Base-by-base conservation (phyloP, 176 grass and related monocot species). In the Melocanna baccifera region DNA sequence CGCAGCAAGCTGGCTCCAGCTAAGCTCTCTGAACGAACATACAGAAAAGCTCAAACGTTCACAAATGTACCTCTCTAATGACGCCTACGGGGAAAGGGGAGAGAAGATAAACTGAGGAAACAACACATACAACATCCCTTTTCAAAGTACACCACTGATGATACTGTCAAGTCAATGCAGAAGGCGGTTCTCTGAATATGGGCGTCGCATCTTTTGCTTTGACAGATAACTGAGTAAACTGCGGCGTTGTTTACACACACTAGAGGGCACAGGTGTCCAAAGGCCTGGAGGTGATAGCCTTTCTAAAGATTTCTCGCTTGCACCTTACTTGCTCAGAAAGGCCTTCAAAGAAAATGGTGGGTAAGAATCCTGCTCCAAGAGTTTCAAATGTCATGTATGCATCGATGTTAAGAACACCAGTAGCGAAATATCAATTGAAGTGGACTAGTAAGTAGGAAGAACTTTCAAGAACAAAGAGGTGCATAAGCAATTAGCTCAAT, bases 281-380 rank as follows among this genome's bases (percentile, higher is more conserved):
- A 50, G 43, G 29, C 2, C 53, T 70, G 63, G 28, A 65, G 63
- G 26, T 73, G 40, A 51, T 45, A 23, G 18, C 22, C 19, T 83
- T 84, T 71, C 50, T 45, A 39, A 55, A 63, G 57, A 72, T 59
- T 40, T 12, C 62, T 10, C 22, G 56, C 14, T 57, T 84, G 80
- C n/a, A 18, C 55, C 77, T 97, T 88, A 99, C 76, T 96, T 89
- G 88, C 85, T 91, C 81, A 99, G 90, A 92, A 94, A 99, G 73
- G 93, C 77, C 77, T 96, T 96, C 90, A 99, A 83, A 86, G 91
- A 91, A 92, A 99, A 99, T 73, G 89, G 86, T 67, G 91, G 78
- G 86, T 91, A 90, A 65, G 87, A 86, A 86, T 99, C 97, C 97
- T 99, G 91, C 81, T 92, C 85, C 42, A 91, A 84, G 75, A 84